Evolutionary conservation across 1,139 yeast genomes (phyloP), one percentile per base, ranked within the genome.

Genomic region (Suhomyces maxii): DNA sequence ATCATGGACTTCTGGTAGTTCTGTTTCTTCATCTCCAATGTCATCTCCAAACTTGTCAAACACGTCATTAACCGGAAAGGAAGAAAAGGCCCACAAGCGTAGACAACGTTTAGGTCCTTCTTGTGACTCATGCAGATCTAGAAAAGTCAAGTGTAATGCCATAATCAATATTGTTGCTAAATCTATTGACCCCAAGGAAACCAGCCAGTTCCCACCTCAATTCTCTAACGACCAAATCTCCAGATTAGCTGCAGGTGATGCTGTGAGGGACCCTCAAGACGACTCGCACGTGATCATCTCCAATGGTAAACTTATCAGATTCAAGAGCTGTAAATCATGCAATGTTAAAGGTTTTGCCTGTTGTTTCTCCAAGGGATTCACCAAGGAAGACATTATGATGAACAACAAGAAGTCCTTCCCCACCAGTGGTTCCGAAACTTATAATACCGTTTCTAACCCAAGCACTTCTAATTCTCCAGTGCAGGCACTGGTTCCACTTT

Each of bases 91-190:
- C 37, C 48, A 56, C 37, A 75, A 68, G 51, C 75, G 76, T 63
- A 64, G 86, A 54, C 91, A 86, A 63, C 68, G 93, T 50, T 71
- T 80, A 23, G 91, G 93, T 0, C 91, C 91, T 8, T 81, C 87
- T 41, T 86, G 93, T 64, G 91, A 86, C 61, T 69, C 79, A 37
- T 86, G 93, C 61, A 71, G 90, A 44, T 61, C 78, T n/a, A 75
- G 89, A 50, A 86, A 86, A 63, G 86, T 84, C 49, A 86, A 84
- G 63, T 86, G 93, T 65, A 83, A 85, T 58, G 89, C 91, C 2
- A 83, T 78, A 53, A 81, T 84, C 38, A 40, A 48, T 25, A 51
- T 55, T n/a, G 41, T 55, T 14, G 12, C 42, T 39, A 53, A 49
- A 45, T 8, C 45, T 6, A 11, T 47, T 36, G 44, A 48, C 26